Percentiles rank a stretch among this genome's conserved stretches.
Conservation (phyloP, 495 filamentous ascomycete genomes). For the Penicillium waksmanii region DNA sequence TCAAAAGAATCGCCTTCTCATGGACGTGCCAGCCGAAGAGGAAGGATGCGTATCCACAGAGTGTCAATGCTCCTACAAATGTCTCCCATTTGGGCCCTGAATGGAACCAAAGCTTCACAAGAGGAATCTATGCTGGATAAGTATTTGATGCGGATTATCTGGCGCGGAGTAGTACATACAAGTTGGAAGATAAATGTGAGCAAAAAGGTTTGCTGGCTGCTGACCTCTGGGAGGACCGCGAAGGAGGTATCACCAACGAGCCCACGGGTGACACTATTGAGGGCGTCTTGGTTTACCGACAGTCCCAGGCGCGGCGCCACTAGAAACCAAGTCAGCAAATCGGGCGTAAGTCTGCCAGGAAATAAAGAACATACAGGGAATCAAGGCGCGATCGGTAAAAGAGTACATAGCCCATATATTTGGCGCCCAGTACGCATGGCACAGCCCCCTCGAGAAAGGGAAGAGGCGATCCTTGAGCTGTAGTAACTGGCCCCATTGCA, state of each 20-base stretch:
- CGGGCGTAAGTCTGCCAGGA: not conserved
- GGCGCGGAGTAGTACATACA: constrained; percentile 44
- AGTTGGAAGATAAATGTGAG: constrained; percentile 83
- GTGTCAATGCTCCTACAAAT: constrained; percentile 86
- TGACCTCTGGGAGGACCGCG: constrained; percentile 86
- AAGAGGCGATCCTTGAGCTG: constrained; percentile 86
- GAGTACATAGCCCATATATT: constrained; percentile 98
- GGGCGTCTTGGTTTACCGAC: constrained; percentile 68
- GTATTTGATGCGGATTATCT: not conserved
- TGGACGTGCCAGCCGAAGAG: constrained; percentile 99
- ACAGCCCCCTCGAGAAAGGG: constrained; percentile 89
- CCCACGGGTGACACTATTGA: constrained; percentile 88
- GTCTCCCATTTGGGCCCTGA: constrained; percentile 73
- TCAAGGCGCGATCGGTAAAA: constrained; percentile 80
- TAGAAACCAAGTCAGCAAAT: constrained; percentile 36
- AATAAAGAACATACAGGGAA: constrained; percentile 61
- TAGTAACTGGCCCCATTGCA: constrained; percentile 80
- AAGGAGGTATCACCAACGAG: constrained; percentile 95
- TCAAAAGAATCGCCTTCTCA: constrained; percentile 92
- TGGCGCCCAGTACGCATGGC: constrained; percentile 98
- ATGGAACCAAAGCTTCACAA: constrained; percentile 78
- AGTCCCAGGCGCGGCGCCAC: constrained; percentile 82
- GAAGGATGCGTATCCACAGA: constrained; percentile 97
- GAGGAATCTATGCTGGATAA: constrained; percentile 55
- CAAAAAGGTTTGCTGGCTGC: constrained; percentile 75